Evolutionary conservation across 163 green algal genomes (phyloP), one percentile per base, ranked within the genome.

Genomic region (Chloroidium sp.): DNA sequence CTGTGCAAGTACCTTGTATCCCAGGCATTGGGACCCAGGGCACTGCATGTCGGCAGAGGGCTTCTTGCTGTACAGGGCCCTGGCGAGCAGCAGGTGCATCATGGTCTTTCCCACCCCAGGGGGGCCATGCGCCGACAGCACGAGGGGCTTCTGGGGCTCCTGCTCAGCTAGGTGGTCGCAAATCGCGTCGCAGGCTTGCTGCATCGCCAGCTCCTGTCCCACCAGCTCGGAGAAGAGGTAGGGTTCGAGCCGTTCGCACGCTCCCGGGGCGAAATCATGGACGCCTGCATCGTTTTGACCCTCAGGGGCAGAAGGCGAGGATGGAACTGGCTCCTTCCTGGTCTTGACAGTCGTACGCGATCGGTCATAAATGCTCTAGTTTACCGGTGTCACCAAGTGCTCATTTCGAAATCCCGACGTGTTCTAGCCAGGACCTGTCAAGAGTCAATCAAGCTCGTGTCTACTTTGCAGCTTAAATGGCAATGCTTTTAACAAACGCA

Each of bases 81-180:
- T 79, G 0, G 93, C 95, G 13, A 92, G 80, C 69, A 95, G 83
- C 60, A 76, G 84, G 85, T 98, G 94, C 13, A 88, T 93, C 83
- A 92, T 89, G 0, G 90, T 95, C 86, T 98, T 98, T 75, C 95
- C 95, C 13, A 97, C 93, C 2, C 94, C 95, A 0, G 95, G 95
- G 3, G 93, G 91, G 0, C 95, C 95, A 82, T 98, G 95, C 2
- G 94, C 84, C 0, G 88, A 95, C 0, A 98, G 83, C 36, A 98
- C 87, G 0, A 98, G 87, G 2, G 94, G 94, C 74, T 93, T 94
- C 75, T 14, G n/a, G 0, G 76, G 87, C 62, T 83, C 59, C 10
- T 84, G 68, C 57, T 83, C 60, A 0, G 74, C 60, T 2, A 97
- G 59, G 84, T 97, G 92, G 74, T 95, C 90, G 87, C 94, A 97